Conservation (phyloP, 805 yeast species). For the Dipodascopsis uninucleata region DNA sequence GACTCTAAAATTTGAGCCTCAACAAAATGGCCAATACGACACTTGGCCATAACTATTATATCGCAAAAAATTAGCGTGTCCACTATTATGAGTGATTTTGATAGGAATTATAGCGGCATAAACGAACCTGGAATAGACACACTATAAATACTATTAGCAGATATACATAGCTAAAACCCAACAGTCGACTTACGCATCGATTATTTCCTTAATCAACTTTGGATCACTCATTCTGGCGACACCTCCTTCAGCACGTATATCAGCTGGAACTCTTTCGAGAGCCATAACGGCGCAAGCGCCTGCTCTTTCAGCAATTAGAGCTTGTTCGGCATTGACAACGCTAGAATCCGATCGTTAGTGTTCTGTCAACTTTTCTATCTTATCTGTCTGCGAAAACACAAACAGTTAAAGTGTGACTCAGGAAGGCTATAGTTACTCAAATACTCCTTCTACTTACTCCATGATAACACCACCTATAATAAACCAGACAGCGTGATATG, state of each 20-base stretch:
- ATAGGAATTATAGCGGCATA: neutral
- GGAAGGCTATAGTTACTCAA: neutral
- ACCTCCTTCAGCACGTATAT: conserved; percentile 75
- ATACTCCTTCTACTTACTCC: conserved; percentile 40
- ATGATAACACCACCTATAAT: conserved; percentile 40
- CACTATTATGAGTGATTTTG: neutral
- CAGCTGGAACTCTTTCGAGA: conserved; percentile 78
- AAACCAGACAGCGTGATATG: neutral
- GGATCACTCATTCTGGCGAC: conserved; percentile 89
- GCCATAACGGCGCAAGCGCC: conserved; percentile 94
- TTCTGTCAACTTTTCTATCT: too few relatives aligned
- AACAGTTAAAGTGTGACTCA: neutral
- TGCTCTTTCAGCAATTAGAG: conserved; percentile 71
- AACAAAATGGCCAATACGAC: conserved; percentile 76
- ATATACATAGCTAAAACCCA: neutral
- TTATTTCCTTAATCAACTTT: conserved; percentile 67
- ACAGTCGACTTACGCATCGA: conserved; percentile 45
- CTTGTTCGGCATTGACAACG: conserved; percentile 60
- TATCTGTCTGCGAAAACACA: too few relatives aligned
- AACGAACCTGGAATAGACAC: conserved; percentile 38
- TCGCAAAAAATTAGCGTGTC: neutral
- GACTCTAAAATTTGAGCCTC: conserved; percentile 77
- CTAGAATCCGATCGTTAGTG: conserved; percentile 5
- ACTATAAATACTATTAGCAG: conserved; percentile 7
- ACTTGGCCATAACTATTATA: conserved; percentile 69